A percentile compares a stretch with the other conserved stretches of the same genome.
These are phyloP conservation scores for Pilasporangium apinafurcum DNA, from an alignment of 352 stramenopile species.

Conservation along the genomic window DNA sequence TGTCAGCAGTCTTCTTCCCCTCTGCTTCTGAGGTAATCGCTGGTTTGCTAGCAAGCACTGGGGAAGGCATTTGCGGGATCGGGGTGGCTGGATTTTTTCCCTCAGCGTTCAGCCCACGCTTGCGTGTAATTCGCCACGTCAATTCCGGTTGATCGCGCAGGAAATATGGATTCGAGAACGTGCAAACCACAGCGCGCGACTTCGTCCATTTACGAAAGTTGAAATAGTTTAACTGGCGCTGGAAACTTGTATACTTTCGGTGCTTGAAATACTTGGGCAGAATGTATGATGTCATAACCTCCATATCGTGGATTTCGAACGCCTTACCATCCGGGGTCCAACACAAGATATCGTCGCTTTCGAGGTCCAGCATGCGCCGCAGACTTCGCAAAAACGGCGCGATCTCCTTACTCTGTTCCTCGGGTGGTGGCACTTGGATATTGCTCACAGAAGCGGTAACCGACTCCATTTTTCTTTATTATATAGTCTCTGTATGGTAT, in stretches of 20 bases:
- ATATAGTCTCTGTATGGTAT: too few relatives aligned
- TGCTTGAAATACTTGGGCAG: slow-evolving; percentile 91
- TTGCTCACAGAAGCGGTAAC: too few relatives aligned
- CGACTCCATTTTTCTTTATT: too few relatives aligned
- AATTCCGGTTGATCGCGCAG: slow-evolving; percentile 50
- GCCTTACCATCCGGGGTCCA: slow-evolving; percentile 48
- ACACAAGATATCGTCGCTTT: slow-evolving; percentile 40
- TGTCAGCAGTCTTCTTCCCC: slow-evolving; percentile 1
- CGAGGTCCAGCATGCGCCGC: slow-evolving; percentile 47
- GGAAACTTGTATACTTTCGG: slow-evolving; percentile 85
- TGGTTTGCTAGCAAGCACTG: neutral
- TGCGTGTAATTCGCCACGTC: slow-evolving; percentile 59
- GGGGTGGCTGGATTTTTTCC: slow-evolving; percentile 4
- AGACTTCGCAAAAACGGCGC: slow-evolving; percentile 56
- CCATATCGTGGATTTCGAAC: slow-evolving; percentile 73
- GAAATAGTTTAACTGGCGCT: slow-evolving; percentile 91
- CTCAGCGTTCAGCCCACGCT: slow-evolving; percentile 23
- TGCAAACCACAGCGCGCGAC: slow-evolving; percentile 61
- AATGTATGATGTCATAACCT: slow-evolving; percentile 66
- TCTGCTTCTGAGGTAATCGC: neutral
- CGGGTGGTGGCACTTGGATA: too few relatives aligned
- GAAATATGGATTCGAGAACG: slow-evolving; percentile 72
- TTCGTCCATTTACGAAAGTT: slow-evolving; percentile 85
- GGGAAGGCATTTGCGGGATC: slow-evolving; percentile 1
- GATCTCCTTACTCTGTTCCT: slow-evolving; percentile 32